phyloP scores from a whole-genome alignment of 352 stramenopile species.

The Pythium phragmiticola region DNA sequence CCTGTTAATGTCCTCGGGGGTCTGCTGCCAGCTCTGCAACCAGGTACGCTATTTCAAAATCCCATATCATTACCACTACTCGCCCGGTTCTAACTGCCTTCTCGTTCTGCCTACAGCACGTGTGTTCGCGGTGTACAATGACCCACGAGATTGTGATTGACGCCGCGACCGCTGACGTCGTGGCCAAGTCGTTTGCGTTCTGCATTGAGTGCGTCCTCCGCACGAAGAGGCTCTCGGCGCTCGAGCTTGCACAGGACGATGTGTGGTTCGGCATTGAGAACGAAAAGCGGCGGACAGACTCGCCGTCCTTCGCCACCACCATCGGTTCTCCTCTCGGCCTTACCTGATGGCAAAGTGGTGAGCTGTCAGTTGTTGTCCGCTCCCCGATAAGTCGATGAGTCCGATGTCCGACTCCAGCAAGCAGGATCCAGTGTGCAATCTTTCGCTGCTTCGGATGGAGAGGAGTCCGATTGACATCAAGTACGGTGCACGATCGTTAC shows the following conservation, averaged over 20 bases:
- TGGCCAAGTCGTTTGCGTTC: conserved; percentile 14
- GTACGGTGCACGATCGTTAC: too few species aligned
- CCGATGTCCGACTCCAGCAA: too few species aligned
- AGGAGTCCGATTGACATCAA: too few species aligned
- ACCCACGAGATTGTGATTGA: conserved; percentile 18
- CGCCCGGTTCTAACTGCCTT: too few species aligned
- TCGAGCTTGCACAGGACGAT: conserved; percentile 10
- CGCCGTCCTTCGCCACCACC: neutral
- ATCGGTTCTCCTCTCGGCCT: neutral
- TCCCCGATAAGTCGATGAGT: neutral
- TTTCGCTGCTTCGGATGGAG: too few species aligned
- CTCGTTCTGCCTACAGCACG: conserved; percentile 1
- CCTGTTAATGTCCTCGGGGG: conserved; percentile 7
- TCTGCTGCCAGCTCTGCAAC: conserved; percentile 15
- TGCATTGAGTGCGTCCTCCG: conserved; percentile 18
- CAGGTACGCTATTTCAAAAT: conserved; percentile 9
- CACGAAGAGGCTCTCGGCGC: conserved; percentile 10
- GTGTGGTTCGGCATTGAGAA: neutral
- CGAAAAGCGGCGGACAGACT: neutral
- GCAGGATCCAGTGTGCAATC: too few species aligned
- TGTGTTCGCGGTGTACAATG: conserved; percentile 17
- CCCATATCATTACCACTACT: neutral
- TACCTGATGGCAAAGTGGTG: too few species aligned
- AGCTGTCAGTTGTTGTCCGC: too few species aligned
- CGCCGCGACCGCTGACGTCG: neutral